These are phyloP conservation scores for Ichthyophthirius multifiliis DNA, from an alignment of 169 alveolate species.

Conservation along the genomic window DNA sequence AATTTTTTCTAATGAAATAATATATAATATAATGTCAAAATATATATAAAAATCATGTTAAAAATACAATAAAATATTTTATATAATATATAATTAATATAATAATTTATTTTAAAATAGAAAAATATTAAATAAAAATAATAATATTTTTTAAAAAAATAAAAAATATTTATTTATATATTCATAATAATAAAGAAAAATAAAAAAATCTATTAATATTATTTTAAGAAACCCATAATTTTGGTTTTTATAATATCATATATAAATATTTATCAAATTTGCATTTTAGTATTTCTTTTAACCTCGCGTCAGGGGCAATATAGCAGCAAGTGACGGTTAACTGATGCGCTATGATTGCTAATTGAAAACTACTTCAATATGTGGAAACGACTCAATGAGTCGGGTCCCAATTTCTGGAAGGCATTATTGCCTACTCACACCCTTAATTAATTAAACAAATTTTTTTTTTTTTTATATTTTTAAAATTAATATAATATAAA, in stretches of 20 bases:
- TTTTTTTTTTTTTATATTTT: background rate
- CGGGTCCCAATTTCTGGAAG: conserved; percentile 19
- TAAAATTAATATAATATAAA: background rate
- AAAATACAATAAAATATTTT: no score
- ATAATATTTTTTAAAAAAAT: no score
- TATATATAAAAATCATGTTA: no score
- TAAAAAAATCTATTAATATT: no score
- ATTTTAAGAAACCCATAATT: conserved; percentile 16
- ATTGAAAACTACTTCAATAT: conserved; percentile 26
- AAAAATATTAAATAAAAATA: no score
- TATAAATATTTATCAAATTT: background rate
- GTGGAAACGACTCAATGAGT: conserved; percentile 20
- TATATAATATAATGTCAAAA: no score
- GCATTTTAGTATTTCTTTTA: conserved; percentile 1
- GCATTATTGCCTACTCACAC: conserved; percentile 12
- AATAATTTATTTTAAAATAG: no score
- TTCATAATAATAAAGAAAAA: no score
- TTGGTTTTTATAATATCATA: background rate
- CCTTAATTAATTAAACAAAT: conserved; percentile 12
- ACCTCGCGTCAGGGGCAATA: conserved; percentile 25
- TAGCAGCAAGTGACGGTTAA: conserved; percentile 27
- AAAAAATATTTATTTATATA: no score
- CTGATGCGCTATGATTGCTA: conserved; percentile 29
- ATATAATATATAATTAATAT: no score
- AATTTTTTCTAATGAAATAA: no score